These are phyloP conservation scores for Clonostachys byssicola DNA, from an alignment of 2,329 filamentous ascomycete genomes.

Conservation along the genomic window DNA sequence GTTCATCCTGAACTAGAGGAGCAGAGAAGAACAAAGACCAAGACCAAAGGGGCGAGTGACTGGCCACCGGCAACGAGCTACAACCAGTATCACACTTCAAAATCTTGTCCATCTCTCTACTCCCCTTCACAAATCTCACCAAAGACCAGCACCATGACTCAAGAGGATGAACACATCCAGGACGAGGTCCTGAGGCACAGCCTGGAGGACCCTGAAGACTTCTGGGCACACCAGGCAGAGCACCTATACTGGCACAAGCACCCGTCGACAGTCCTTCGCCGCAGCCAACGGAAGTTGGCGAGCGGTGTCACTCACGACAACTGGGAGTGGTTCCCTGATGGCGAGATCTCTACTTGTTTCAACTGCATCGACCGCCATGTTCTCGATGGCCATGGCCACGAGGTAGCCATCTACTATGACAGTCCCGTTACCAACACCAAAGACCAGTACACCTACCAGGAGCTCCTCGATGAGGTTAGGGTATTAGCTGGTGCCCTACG, in stretches of 20 bases:
- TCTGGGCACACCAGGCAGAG: constrained; percentile 73
- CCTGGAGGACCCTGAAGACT: constrained; percentile 63
- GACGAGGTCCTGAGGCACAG: constrained; percentile 52
- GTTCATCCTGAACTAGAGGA: too few relatives aligned
- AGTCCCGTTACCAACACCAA: constrained; percentile 76
- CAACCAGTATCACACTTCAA: too few relatives aligned
- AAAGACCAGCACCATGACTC: neutral
- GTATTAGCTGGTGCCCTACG: constrained; percentile 75
- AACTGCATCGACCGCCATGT: constrained; percentile 92
- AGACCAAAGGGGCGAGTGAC: too few relatives aligned
- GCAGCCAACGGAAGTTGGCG: constrained; percentile 58
- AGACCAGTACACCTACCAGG: constrained; percentile 67
- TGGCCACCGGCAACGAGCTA: too few relatives aligned
- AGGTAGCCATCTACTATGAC: constrained; percentile 79
- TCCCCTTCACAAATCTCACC: too few relatives aligned
- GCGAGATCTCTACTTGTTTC: constrained; percentile 86
- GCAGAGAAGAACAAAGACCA: too few relatives aligned
- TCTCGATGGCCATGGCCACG: constrained; percentile 67
- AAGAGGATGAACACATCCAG: constrained; percentile 25
- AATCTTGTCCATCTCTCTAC: too few relatives aligned
- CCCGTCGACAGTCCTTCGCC: constrained; percentile 58
- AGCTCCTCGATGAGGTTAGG: constrained; percentile 77
- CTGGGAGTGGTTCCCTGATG: constrained; percentile 89
- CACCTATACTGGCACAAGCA: constrained; percentile 78
- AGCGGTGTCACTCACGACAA: constrained; percentile 62